These are phyloP conservation scores for Puccinia hordei DNA, from an alignment of 1,284 basidiomycete genomes.

Conservation along the genomic window DNA sequence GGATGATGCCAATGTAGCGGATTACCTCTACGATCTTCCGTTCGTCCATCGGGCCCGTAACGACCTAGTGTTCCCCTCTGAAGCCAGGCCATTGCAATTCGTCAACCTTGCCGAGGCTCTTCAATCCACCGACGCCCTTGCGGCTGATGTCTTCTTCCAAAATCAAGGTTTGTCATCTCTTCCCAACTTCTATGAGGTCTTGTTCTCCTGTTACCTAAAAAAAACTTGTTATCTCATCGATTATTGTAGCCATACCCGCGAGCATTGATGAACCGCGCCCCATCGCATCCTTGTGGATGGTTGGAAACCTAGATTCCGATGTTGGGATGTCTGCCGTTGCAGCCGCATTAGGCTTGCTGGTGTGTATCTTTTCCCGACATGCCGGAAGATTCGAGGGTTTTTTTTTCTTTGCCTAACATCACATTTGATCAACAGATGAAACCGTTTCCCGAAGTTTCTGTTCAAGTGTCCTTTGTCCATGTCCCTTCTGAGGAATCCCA, in stretches of 20 bases:
- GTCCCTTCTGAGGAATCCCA: slow-evolving; percentile 53
- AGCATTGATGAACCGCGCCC: slow-evolving; percentile 52
- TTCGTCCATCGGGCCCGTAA: slow-evolving; percentile 72
- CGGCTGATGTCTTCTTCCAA: slow-evolving; percentile 29
- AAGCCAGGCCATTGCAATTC: slow-evolving; percentile 64
- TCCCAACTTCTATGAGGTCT: slow-evolving; percentile 55
- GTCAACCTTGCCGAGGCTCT: slow-evolving; percentile 65
- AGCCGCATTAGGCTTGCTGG: slow-evolving; percentile 70
- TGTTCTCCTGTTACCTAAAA: slow-evolving; percentile 69
- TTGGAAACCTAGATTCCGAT: slow-evolving; percentile 75
- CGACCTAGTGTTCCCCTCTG: slow-evolving; percentile 67
- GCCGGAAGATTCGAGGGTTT: background rate
- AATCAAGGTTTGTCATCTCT: slow-evolving; percentile 28
- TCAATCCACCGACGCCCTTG: slow-evolving; percentile 55
- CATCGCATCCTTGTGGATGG: slow-evolving; percentile 67
- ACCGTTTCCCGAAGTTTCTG: slow-evolving; percentile 51
- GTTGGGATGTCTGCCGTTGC: slow-evolving; percentile 67
- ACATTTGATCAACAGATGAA: slow-evolving; percentile 43
- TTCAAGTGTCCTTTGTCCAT: slow-evolving; percentile 61
- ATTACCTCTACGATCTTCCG: slow-evolving; percentile 86
- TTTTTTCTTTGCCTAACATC: background rate
- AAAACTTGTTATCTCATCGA: background rate
- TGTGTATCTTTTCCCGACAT: slow-evolving; percentile 60
- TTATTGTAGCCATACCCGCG: slow-evolving; percentile 59
- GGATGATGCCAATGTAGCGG: slow-evolving; percentile 67